Conservation (phyloP, 2,329 filamentous ascomycete genomes). For the Emydomyces testavorans region DNA sequence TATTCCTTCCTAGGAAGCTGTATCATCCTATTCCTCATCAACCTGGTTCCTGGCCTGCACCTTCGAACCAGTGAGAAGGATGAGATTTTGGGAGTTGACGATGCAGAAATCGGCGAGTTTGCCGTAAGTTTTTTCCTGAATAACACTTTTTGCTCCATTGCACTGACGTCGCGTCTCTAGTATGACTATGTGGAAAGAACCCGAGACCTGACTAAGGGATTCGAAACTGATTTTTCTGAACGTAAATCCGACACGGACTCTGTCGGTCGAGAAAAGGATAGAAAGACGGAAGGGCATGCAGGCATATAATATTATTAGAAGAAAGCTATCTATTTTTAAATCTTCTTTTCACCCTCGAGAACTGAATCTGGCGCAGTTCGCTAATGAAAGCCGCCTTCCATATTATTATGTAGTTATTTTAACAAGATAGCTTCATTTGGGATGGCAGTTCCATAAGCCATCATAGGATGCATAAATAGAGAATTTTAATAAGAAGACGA, state of each 20-base stretch:
- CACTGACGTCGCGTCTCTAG: conserved; percentile 22
- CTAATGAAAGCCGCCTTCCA: too few relatives aligned
- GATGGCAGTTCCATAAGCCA: too few relatives aligned
- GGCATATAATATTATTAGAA: neutral
- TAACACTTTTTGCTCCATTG: neutral
- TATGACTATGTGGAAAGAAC: conserved; percentile 86
- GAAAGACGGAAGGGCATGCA: neutral
- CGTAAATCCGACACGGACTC: conserved; percentile 2
- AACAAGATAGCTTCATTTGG: too few relatives aligned
- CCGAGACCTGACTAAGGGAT: conserved; percentile 50
- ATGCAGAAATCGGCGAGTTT: conserved; percentile 84
- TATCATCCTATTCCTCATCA: conserved; percentile 68
- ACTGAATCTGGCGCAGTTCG: too few relatives aligned
- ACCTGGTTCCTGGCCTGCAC: conserved; percentile 62
- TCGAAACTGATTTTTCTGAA: conserved; percentile 17
- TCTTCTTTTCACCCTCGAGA: neutral
- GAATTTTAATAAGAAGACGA: too few relatives aligned
- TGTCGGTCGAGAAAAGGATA: neutral
- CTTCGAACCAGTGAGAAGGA: conserved; percentile 66
- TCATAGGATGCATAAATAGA: too few relatives aligned
- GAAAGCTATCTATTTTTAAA: neutral
- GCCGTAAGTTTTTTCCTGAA: conserved; percentile 43
- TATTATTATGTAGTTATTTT: too few relatives aligned
- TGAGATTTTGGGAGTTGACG: conserved; percentile 75
- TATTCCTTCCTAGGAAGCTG: conserved; percentile 73